Conservation (phyloP, 148 eudicot genomes). For the Chenopodium suecicum region DNA sequence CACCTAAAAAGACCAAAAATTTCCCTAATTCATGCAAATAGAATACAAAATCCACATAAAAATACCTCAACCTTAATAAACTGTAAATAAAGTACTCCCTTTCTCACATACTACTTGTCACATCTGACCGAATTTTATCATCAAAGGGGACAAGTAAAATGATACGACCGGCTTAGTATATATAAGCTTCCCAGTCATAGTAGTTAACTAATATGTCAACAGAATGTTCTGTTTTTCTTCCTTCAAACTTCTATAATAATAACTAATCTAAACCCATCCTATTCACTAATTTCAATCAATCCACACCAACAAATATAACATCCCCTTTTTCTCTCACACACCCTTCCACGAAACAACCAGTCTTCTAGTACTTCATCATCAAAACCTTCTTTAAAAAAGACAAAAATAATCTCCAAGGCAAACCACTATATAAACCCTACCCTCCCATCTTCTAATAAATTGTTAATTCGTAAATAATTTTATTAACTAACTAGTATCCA, state of each 20-base stretch:
- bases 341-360: constrained; percentile 30
- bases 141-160: no score
- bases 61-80: no score
- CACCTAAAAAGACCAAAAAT: no score
- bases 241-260: constrained; percentile 5
- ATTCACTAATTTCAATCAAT: background rate
- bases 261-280: background rate
- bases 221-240: constrained; percentile 17
- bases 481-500: no score
- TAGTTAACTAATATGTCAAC: constrained; percentile 8
- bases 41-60: no score
- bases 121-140: no score
- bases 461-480: background rate
- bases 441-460: background rate
- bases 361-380: constrained; percentile 23
- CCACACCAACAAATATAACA: background rate
- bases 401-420: background rate
- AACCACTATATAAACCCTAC: constrained; percentile 21
- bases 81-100: no score
- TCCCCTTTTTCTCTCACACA: constrained; percentile 5
- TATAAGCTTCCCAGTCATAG: background rate
- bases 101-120: no score
- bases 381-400: background rate
- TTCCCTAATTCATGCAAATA: no score
- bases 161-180: no score